These are phyloP conservation scores for Nephelium lappaceum DNA, from an alignment of 345 rosid genomes.

Conservation along the genomic window DNA sequence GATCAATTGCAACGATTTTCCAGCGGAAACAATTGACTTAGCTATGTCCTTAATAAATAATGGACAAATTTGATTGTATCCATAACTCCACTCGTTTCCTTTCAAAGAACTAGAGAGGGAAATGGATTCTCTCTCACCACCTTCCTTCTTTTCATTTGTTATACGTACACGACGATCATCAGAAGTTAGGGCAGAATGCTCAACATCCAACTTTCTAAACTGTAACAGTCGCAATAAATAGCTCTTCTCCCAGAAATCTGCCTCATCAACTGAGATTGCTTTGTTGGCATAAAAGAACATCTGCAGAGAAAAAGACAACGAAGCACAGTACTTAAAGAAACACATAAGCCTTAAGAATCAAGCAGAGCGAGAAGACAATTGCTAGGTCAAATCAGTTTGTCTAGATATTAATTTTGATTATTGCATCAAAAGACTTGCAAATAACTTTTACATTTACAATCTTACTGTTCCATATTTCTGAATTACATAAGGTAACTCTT, in stretches of 20 bases:
- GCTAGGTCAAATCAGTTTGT: not conserved
- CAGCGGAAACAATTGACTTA: conserved; percentile 88
- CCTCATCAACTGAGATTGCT: conserved; percentile 64
- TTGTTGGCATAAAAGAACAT: conserved; percentile 78
- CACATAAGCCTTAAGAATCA: not conserved
- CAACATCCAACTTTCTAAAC: conserved; percentile 39
- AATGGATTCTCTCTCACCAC: conserved; percentile 44
- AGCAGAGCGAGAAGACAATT: conserved; percentile 10
- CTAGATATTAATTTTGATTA: not conserved
- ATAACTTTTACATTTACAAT: not conserved
- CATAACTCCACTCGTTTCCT: conserved; percentile 55
- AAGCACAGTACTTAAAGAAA: not conserved
- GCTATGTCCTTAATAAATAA: conserved; percentile 73
- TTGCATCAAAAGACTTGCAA: not conserved
- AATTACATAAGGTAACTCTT: conserved; percentile 3
- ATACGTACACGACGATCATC: conserved; percentile 22
- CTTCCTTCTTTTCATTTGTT: conserved; percentile 48
- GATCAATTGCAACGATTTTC: conserved; percentile 92
- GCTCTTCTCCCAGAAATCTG: conserved; percentile 96
- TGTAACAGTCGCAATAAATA: conserved; percentile 57
- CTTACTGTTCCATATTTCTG: conserved; percentile 1
- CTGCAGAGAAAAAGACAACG: conserved; percentile 39
- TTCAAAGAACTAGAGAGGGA: conserved; percentile 42
- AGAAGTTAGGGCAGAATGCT: conserved; percentile 27
- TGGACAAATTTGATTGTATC: conserved; percentile 62